These are phyloP conservation scores for Botryotinia calthae DNA, from an alignment of 2,329 filamentous ascomycete genomes.

Conservation along the genomic window DNA sequence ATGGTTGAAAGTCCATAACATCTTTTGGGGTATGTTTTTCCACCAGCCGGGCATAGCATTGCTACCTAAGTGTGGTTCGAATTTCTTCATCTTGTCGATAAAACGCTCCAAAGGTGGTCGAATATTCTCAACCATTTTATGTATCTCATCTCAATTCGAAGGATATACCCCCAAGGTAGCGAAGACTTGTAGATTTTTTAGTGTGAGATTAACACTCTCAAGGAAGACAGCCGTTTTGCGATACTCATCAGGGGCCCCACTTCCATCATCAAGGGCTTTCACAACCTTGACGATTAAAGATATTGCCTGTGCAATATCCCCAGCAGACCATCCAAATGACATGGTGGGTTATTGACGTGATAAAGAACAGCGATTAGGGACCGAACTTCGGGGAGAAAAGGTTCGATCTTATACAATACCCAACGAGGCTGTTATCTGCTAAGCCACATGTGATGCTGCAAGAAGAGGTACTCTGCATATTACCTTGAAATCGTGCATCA, in stretches of 20 bases:
- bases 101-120: not conserved
- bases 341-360: not conserved
- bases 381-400: not conserved
- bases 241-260: slow-evolving; percentile 7
- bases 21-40: not conserved
- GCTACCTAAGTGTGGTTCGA: not conserved
- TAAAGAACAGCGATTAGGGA: not conserved
- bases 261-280: slow-evolving; percentile 17
- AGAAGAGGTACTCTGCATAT: not conserved
- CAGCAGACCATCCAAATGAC: slow-evolving; percentile 25
- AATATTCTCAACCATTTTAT: not conserved
- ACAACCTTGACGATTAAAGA: slow-evolving; percentile 11
- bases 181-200: not conserved
- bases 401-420: not conserved
- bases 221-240: not conserved
- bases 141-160: not conserved
- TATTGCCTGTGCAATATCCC: slow-evolving; percentile 21
- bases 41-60: not conserved
- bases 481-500: not conserved
- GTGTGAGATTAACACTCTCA: not conserved
- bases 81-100: not conserved
- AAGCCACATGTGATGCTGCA: not conserved
- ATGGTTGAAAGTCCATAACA: not conserved
- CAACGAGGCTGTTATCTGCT: not conserved
- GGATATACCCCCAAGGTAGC: not conserved